phyloP scores from a whole-genome alignment of 257 asterid species.

The Solanum sitiens region DNA sequence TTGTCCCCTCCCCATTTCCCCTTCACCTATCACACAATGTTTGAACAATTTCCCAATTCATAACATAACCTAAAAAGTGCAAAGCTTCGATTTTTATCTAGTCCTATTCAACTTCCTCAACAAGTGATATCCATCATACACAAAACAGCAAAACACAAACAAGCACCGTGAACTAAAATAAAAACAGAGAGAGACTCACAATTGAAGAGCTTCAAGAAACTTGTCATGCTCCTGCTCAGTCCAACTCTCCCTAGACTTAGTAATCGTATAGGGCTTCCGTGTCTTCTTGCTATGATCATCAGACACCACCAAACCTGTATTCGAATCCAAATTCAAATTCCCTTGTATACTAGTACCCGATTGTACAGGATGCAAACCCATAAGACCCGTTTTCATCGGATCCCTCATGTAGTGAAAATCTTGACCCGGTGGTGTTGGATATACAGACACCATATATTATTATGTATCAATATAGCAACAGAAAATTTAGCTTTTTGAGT shows the following conservation, averaged over 20 bases:
- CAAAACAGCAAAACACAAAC: not conserved
- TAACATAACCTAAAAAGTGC: not conserved
- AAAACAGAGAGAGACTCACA: conserved; percentile 16
- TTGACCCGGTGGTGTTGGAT: conserved; percentile 45
- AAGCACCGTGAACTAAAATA: not conserved
- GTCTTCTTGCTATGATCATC: conserved; percentile 65
- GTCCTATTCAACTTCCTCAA: not conserved
- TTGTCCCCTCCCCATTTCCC: not conserved
- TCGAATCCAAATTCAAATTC: conserved; percentile 4
- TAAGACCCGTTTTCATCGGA: conserved; percentile 30
- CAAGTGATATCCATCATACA: not conserved
- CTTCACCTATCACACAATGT: not conserved
- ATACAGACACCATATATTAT: conserved; percentile 59
- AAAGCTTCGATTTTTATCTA: not conserved
- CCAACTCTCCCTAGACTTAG: conserved; percentile 87
- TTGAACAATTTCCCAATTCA: not conserved
- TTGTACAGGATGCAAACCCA: conserved; percentile 15
- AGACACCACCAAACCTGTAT: conserved; percentile 18
- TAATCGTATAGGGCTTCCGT: conserved; percentile 75
- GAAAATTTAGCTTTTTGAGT: not conserved
- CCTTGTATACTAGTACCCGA: not conserved
- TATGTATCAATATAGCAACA: not conserved
- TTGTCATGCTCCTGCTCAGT: conserved; percentile 76
- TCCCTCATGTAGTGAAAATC: conserved; percentile 25
- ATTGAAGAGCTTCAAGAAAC: conserved; percentile 50